Evolutionary conservation across 441 rosid genomes (phyloP), one percentile per base, ranked within the genome.

Genomic region (Flueggea neowawraea): DNA sequence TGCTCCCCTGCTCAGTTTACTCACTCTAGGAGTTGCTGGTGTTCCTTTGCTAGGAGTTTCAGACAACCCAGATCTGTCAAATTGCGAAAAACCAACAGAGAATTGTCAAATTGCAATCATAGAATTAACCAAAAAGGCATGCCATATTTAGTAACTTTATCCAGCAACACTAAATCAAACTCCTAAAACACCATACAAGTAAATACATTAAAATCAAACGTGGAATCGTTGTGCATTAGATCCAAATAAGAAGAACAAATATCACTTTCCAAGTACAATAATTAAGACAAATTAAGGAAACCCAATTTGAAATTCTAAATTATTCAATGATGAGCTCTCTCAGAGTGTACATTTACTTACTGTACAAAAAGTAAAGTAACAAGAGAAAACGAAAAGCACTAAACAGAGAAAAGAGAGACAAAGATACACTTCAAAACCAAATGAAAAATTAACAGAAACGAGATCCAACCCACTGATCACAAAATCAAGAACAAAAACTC

Each of bases 31-130:
- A 65, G 86, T 79, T 57, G 93, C 84, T 31, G 84, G 88, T 31
- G n/a, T 28, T 11, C 77, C 71, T 78, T 86, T 92, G 62, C 66
- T 70, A 62, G 93, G 89, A 71, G 96, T 81, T 73, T 87, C 97
- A 70, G 85, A 81, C 62, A 87, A 75, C 60, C 83, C 78, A 60
- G 96, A 82, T 81, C 96, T 89, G 79, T 56, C 59, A 66, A 69
- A 57, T 60, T 61, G 64, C 47, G 68, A 68, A 65, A 41, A 47
- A 68, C 58, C 14, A 67, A 52, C 55, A 57, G 17, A 67, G 50
- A 55, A 48, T 44, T 65, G 48, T 49, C 39, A n/a, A 44, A 54
- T 60, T 56, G 55, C 6, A 49, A 14, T 43, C 17, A 31, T 12
- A 31, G 14, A 16, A 39, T 54, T 63, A 31, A 57, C 45, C 45